phyloP scores from a whole-genome alignment of 2,329 filamentous ascomycete genomes.

The Epichloe scottii region DNA sequence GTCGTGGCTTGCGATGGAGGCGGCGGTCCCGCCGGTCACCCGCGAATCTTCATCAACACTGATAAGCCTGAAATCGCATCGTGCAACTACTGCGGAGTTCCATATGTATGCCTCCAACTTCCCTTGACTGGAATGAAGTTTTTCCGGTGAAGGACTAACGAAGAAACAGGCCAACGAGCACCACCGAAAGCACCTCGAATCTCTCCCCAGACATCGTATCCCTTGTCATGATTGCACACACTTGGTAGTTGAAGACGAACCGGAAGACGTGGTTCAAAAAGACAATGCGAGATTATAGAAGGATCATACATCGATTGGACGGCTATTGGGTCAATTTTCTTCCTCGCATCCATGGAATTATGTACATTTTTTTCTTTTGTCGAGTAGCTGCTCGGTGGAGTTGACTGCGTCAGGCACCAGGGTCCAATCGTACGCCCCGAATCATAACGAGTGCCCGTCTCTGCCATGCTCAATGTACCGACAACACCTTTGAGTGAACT shows the following conservation, averaged over 20 bases:
- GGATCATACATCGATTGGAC: neutral
- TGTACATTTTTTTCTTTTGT: neutral
- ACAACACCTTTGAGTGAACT: neutral
- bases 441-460: neutral
- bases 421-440: neutral
- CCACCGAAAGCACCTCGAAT: slow-evolving; percentile 72
- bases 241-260: neutral
- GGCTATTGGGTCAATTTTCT: neutral
- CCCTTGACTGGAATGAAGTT: neutral
- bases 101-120: slow-evolving; percentile 57
- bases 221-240: slow-evolving; percentile 40
- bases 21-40: slow-evolving; percentile 80
- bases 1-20: slow-evolving; percentile 85
- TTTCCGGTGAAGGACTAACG: neutral
- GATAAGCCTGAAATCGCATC: slow-evolving; percentile 89
- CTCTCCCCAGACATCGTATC: slow-evolving; percentile 73
- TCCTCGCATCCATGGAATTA: neutral
- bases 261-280: neutral
- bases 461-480: neutral
- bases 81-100: slow-evolving; percentile 88
- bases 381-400: neutral
- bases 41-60: slow-evolving; percentile 90
- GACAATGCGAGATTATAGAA: neutral
- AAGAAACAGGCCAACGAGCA: slow-evolving; percentile 69
- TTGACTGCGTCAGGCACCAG: neutral